phyloP scores from a whole-genome alignment of 176 grass and related monocot species.

The Pontederia crassipes region DNA sequence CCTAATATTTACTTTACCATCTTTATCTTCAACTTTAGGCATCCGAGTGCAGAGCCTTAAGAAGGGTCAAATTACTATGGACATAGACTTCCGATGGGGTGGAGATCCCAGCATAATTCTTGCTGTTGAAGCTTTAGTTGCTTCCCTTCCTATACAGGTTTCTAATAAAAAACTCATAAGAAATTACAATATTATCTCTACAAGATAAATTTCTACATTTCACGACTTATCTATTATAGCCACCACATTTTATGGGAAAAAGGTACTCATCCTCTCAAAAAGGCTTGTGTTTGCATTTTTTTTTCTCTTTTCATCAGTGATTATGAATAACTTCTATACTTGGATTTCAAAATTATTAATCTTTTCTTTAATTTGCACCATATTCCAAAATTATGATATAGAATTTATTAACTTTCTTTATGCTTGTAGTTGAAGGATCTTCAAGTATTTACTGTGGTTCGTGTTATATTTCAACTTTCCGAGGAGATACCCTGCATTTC shows the following conservation, averaged over 20 bases:
- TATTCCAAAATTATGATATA: too few relatives aligned
- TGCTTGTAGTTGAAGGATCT: slow-evolving; percentile 77
- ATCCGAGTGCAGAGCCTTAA: slow-evolving; percentile 79
- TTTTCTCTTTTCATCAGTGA: too few relatives aligned
- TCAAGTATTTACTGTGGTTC: slow-evolving; percentile 85
- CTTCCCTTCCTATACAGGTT: slow-evolving; percentile 97
- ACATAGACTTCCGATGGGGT: slow-evolving; percentile 87
- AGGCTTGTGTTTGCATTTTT: too few relatives aligned
- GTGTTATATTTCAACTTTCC: slow-evolving; percentile 85
- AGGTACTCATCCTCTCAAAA: too few relatives aligned
- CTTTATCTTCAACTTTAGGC: slow-evolving; percentile 28
- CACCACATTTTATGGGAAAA: too few relatives aligned
- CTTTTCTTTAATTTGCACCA: too few relatives aligned
- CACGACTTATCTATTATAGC: background rate
- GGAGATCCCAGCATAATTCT: slow-evolving; percentile 88
- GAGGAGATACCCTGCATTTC: slow-evolving; percentile 96
- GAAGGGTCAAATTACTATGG: slow-evolving; percentile 87
- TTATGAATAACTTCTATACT: too few relatives aligned
- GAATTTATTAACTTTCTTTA: slow-evolving; percentile 18
- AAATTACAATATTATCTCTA: slow-evolving; percentile 1
- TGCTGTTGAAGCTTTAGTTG: slow-evolving; percentile 91
- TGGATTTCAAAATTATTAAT: too few relatives aligned
- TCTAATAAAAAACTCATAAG: background rate
- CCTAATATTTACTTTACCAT: background rate
- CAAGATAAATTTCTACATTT: background rate